Percentiles rank a stretch among this genome's conserved stretches.
Evolutionary conservation across 1,284 basidiomycete genomes (phyloP).

Genomic region (Puccinia horiana): DNA sequence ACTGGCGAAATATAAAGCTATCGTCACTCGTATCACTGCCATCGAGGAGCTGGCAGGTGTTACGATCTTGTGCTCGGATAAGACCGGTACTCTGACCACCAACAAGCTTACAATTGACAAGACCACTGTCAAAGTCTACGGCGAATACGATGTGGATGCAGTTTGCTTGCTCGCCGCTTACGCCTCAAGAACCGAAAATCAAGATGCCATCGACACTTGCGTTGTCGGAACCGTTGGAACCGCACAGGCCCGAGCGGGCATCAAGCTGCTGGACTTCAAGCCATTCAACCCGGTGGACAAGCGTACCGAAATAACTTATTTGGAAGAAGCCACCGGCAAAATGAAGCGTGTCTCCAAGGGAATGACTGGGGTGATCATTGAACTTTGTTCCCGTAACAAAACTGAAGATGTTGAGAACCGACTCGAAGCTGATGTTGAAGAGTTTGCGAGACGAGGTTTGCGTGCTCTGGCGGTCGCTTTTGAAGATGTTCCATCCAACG

Average conservation of each 20-base stretch:
- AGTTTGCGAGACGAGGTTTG: constrained; percentile 92
- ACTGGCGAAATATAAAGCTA: constrained; percentile 96
- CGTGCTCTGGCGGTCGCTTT: constrained; percentile 94
- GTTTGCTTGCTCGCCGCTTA: constrained; percentile 91
- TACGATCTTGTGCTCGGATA: constrained; percentile 69
- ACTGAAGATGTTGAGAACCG: constrained; percentile 83
- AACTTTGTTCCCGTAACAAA: constrained; percentile 93
- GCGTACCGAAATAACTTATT: constrained; percentile 97
- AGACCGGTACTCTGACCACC: constrained; percentile 69
- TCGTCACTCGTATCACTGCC: constrained; percentile 96
- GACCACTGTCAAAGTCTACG: constrained; percentile 86
- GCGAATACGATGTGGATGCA: constrained; percentile 81
- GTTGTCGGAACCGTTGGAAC: constrained; percentile 65
- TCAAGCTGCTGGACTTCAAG: constrained; percentile 97
- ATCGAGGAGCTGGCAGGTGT: constrained; percentile 96
- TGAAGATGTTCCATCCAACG: constrained; percentile 73
- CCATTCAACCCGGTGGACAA: constrained; percentile 99
- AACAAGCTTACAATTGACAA: constrained; percentile 98
- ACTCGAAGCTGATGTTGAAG: constrained; percentile 91
- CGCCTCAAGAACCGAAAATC: constrained; percentile 96
- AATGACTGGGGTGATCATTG: constrained; percentile 76
- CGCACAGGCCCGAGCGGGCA: constrained; percentile 75
- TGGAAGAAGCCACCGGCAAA: constrained; percentile 86
- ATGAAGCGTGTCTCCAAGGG: constrained; percentile 99
- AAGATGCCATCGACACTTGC: constrained; percentile 91